A percentile compares a stretch with the other conserved stretches of the same genome.
Evolutionary conservation across 2,329 filamentous ascomycete genomes (phyloP).

Genomic region (Xylariomycetidae sp.): DNA sequence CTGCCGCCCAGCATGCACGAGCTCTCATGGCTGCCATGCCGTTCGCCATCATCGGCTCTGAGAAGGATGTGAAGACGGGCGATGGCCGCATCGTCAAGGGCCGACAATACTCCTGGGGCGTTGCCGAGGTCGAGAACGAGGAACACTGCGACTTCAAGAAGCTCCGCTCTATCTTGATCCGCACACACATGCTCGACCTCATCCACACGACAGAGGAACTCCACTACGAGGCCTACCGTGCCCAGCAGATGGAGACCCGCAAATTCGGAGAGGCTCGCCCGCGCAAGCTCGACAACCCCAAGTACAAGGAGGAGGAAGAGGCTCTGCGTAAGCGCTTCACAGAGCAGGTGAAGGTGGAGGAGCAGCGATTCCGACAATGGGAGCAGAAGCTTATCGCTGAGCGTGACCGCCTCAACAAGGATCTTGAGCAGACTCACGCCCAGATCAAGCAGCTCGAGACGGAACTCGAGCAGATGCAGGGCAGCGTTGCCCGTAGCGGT

Average conservation of each 20-base stretch:
- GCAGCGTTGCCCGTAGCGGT: constrained; percentile 81
- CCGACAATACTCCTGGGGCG: constrained; percentile 98
- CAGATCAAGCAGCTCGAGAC: constrained; percentile 86
- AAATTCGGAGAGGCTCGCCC: constrained; percentile 98
- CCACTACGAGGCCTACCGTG: constrained; percentile 98
- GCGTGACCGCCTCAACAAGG: constrained; percentile 98
- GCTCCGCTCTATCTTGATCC: constrained; percentile 95
- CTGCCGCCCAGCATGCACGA: constrained; percentile 88
- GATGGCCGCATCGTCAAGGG: constrained; percentile 98
- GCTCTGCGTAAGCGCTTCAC: constrained; percentile 97
- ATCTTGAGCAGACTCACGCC: constrained; percentile 95
- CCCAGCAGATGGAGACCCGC: constrained; percentile 98
- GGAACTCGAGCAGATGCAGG: constrained; percentile 91
- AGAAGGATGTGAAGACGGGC: constrained; percentile 96
- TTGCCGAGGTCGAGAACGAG: constrained; percentile 98
- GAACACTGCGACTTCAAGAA: constrained; percentile 99
- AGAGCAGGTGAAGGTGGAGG: constrained; percentile 99
- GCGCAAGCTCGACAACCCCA: constrained; percentile 98
- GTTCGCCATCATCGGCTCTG: constrained; percentile 96
- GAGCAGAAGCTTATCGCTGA: constrained; percentile 99
- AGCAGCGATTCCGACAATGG: constrained; percentile 98
- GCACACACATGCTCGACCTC: constrained; percentile 98
- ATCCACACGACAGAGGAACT: constrained; percentile 99
- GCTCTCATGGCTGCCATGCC: constrained; percentile 96
- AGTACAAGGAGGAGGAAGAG: constrained; percentile 99